These are phyloP conservation scores for Immersiporthe knoxdaviesiana DNA, from an alignment of 2,329 filamentous ascomycete genomes.

Conservation along the genomic window DNA sequence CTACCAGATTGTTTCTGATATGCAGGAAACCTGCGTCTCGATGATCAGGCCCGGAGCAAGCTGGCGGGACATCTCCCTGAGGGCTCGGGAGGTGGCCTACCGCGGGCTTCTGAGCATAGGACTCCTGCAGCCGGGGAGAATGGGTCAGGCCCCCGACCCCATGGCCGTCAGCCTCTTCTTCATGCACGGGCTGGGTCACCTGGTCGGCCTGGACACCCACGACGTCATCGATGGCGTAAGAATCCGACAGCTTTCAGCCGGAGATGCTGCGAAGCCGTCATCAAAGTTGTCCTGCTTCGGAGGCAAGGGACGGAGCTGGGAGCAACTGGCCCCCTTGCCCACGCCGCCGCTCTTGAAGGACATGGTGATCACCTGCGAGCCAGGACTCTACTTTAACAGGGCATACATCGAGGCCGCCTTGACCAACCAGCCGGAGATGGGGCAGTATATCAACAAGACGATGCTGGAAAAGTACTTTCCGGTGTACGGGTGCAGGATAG, in stretches of 20 bases:
- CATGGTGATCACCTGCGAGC: slow-evolving; percentile 80
- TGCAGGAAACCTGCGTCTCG: slow-evolving; percentile 77
- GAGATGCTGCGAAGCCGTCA: neutral
- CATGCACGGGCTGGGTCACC: slow-evolving; percentile 78
- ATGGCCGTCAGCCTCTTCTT: slow-evolving; percentile 66
- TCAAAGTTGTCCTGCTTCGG: slow-evolving; percentile 12
- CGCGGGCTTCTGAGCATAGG: slow-evolving; percentile 72
- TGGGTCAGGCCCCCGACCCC: slow-evolving; percentile 55
- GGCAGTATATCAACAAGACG: slow-evolving; percentile 65
- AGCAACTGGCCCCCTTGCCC: slow-evolving; percentile 40
- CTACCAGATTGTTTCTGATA: slow-evolving; percentile 76
- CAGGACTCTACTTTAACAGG: slow-evolving; percentile 61
- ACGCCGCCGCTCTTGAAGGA: slow-evolving; percentile 51
- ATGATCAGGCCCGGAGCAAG: slow-evolving; percentile 69
- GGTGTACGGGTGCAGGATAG: slow-evolving; percentile 89
- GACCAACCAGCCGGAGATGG: slow-evolving; percentile 60
- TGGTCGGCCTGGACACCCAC: slow-evolving; percentile 52
- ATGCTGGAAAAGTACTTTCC: slow-evolving; percentile 71
- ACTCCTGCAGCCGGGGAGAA: slow-evolving; percentile 65
- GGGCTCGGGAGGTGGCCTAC: slow-evolving; percentile 74
- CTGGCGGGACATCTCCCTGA: slow-evolving; percentile 73
- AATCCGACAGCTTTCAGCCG: slow-evolving; percentile 14
- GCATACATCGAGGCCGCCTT: slow-evolving; percentile 74
- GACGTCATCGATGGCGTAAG: slow-evolving; percentile 32
- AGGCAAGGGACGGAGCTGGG: slow-evolving; percentile 17